Evolutionary conservation across 305 asterid genomes (phyloP).

Genomic region (Rubia peregrina): DNA sequence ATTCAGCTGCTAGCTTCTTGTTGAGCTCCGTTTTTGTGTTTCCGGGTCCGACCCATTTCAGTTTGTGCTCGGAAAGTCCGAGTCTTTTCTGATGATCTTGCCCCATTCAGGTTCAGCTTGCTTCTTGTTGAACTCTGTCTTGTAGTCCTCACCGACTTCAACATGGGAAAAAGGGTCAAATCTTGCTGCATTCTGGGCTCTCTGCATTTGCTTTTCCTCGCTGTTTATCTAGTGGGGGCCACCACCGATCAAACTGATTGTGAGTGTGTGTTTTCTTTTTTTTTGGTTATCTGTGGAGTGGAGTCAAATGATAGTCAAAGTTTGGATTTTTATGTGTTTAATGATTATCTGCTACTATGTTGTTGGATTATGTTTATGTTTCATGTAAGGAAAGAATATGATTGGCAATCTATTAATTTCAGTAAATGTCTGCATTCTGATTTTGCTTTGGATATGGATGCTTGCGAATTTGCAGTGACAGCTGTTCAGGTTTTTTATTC

Average conservation of each 20-base stretch:
- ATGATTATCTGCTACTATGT: background rate
- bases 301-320: no score
- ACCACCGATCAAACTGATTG: conserved; percentile 74
- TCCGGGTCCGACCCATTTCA: background rate
- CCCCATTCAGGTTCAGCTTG: background rate
- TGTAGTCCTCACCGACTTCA: background rate
- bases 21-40: background rate
- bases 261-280: conserved; percentile 17
- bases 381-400: background rate
- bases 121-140: background rate
- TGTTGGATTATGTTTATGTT: background rate
- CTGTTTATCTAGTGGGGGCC: conserved; percentile 28
- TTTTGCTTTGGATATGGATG: conserved; percentile 4
- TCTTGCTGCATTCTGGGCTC: conserved; percentile 22
- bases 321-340: conserved; percentile 2
- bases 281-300: background rate
- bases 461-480: conserved; percentile 48
- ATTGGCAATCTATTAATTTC: background rate
- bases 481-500: conserved; percentile 74
- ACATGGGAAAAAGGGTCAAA: conserved; percentile 13
- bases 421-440: background rate
- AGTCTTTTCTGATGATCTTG: background rate
- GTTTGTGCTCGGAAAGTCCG: conserved; percentile 11
- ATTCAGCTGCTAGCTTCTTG: no score
- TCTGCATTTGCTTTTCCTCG: conserved; percentile 25